These are phyloP conservation scores for Vitis hybrid DNA, from an alignment of 177 flowering plant genomes.

Conservation along the genomic window DNA sequence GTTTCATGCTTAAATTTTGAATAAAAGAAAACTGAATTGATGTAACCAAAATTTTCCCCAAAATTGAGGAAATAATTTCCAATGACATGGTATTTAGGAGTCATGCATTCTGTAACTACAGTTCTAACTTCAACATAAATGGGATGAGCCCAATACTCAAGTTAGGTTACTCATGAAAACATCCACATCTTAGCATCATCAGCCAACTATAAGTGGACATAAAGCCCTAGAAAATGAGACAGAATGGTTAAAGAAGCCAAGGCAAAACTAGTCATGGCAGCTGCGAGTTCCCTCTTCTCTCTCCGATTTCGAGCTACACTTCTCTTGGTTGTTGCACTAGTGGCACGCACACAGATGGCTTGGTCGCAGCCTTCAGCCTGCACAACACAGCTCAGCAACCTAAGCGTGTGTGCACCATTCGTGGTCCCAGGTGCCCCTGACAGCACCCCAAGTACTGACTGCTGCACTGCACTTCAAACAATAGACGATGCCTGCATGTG, in stretches of 20 bases:
- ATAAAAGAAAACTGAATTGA: too few relatives aligned
- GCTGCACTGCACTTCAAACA: conserved; percentile 51
- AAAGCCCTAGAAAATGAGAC: too few relatives aligned
- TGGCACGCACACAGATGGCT: conserved; percentile 13
- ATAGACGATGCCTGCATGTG: conserved; percentile 58
- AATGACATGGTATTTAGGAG: too few relatives aligned
- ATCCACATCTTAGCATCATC: too few relatives aligned
- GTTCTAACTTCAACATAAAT: too few relatives aligned
- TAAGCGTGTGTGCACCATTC: conserved; percentile 55
- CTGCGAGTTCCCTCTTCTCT: neutral
- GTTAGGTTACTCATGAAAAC: too few relatives aligned
- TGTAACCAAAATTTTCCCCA: too few relatives aligned
- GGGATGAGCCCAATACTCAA: too few relatives aligned
- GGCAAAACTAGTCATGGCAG: conserved; percentile 5
- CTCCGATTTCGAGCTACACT: conserved; percentile 10
- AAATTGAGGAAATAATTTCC: too few relatives aligned
- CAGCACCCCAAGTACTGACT: conserved; percentile 37
- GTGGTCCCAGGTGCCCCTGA: conserved; percentile 47
- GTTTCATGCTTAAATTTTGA: too few relatives aligned
- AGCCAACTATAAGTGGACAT: too few relatives aligned
- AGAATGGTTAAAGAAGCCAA: neutral
- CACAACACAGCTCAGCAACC: conserved; percentile 26
- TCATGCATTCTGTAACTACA: too few relatives aligned
- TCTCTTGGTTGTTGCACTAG: conserved; percentile 15
- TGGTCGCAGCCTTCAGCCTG: conserved; percentile 31